Evolutionary conservation across 345 rosid species (phyloP), one percentile per base, ranked within the genome.

Genomic region (Populus pruinosa): DNA sequence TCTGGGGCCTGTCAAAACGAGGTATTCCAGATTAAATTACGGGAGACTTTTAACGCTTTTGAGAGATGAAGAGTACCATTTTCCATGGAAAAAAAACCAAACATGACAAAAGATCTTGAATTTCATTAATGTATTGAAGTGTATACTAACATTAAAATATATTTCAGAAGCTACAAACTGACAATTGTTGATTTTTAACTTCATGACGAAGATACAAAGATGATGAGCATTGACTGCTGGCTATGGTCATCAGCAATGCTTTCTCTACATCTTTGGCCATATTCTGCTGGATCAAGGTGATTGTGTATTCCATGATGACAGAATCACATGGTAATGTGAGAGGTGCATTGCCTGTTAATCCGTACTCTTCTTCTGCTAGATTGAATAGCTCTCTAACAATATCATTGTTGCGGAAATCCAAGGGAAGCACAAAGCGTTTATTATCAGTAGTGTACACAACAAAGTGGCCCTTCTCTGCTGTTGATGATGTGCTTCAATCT

Each of bases 281-380:
- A 38, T 38, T 18, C 61, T 11, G 25, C 17, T 68, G 25, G 71
- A 76, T 31, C 67, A 73, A 67, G 12, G 49, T 55, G 8, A 73
- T 38, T 31, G 47, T 21, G 14, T 55, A 79, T n/a, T 79, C 73
- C 77, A 79, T 38, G 16, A 67, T 53, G 33, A 23, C 49, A 25
- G 77, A 69, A 68, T 79, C 82, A 31, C 77, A 79, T 10, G 82
- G 82, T 18, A 79, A 25, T 39, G 65, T 59, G 33, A 79, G 66
- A 12, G 82, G 82, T 11, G 74, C 73, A 25, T 47, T 23, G 44
- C 62, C 3, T 5, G 82, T 72, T 44, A 79, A 56, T n/a, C 77
- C 77, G 56, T 67, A 79, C 41, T 55, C 82, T 39, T 79, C 77
- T 61, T 67, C 73, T 8, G 77, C 74, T 67, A 79, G 39, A 18